Base-by-base conservation (phyloP, 1,284 basidiomycete genomes). In the Ceratobasidium sp. region DNA sequence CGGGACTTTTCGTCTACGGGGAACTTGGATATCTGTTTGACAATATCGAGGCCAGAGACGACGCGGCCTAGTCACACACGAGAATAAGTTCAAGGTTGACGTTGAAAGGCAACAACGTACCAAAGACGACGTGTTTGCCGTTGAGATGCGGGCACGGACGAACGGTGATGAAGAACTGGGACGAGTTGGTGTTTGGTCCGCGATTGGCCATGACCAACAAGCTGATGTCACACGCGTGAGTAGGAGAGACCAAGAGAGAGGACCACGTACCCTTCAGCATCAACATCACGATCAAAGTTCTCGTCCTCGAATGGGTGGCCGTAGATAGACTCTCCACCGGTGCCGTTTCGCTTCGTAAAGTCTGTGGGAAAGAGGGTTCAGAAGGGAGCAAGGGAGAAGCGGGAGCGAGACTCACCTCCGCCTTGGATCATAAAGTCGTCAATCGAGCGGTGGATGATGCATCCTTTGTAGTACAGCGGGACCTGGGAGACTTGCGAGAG, bases 371-470 rank as follows among this genome's bases (percentile, higher is more conserved):
- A 16, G n/a, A 21, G 16, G 11, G 12, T 25, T 28, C 14, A 49
- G 42, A 30, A 21, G 18, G 30, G 36, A 8, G 23, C 14, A 14
- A 42, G 21, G 36, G 21, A 9, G 46, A 48, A 28, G 28, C 30
- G 30, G 40, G 61, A 59, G 25, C 51, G 58, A 30, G 14, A 77
- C 83, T 66, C 75, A 89, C 88, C 88, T 81, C 91, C 91, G 51
- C 88, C 91, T 81, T 92, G 92, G 66, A 95, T 87, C 95, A 96
- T 96, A 80, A 96, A 96, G 74, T 88, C 85, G 25, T 87, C 84
- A 74, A 96, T 95, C 36, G 90, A 88, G 30, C 93, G 85, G 78
- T 95, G 93, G 18, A 95, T 83, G 56, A 88, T 87, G 73, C 85
- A 87, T 77, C 88, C 88, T 80, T 92, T 93, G 86, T 95, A 97